Conservation (phyloP, 331 rosid species). For the Prunus yedoensis region DNA sequence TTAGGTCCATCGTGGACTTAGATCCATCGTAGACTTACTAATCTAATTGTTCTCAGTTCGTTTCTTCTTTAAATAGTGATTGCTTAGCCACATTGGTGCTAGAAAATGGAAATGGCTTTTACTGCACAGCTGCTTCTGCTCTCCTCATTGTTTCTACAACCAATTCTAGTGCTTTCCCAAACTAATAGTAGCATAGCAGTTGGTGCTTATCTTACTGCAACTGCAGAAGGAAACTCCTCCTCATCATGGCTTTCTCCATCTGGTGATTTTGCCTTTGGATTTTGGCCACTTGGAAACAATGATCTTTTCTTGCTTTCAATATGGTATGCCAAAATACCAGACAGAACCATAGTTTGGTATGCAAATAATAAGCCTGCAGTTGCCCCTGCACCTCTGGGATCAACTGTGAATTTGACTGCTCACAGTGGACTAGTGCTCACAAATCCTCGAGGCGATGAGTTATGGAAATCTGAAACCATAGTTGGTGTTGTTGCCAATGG, state of each 20-base stretch:
- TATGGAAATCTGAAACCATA: slow-evolving; percentile 21
- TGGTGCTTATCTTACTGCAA: neutral
- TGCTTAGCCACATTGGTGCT: neutral
- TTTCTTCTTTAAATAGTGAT: no score
- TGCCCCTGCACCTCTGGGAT: slow-evolving; percentile 23
- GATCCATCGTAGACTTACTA: no score
- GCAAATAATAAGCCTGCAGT: slow-evolving; percentile 10
- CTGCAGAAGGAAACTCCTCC: slow-evolving; percentile 5
- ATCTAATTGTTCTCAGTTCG: no score
- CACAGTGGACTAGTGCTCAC: slow-evolving; percentile 17
- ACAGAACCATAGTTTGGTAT: slow-evolving; percentile 43
- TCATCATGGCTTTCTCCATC: slow-evolving; percentile 34
- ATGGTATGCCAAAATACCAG: slow-evolving; percentile 50
- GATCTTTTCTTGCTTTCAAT: slow-evolving; percentile 46
- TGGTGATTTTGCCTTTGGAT: slow-evolving; percentile 53
- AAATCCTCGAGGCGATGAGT: slow-evolving; percentile 10
- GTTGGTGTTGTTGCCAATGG: slow-evolving; percentile 9
- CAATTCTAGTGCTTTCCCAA: slow-evolving; percentile 32
- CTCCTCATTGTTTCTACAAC: slow-evolving; percentile 22
- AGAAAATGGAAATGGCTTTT: slow-evolving; percentile 27
- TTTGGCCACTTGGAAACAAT: slow-evolving; percentile 17
- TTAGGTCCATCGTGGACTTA: no score
- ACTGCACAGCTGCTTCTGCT: slow-evolving; percentile 13
- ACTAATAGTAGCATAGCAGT: slow-evolving; percentile 15
- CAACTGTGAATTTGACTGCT: slow-evolving; percentile 9